Evolutionary conservation across 1,284 basidiomycete genomes (phyloP).

Genomic region (Trichosporon ovoides): DNA sequence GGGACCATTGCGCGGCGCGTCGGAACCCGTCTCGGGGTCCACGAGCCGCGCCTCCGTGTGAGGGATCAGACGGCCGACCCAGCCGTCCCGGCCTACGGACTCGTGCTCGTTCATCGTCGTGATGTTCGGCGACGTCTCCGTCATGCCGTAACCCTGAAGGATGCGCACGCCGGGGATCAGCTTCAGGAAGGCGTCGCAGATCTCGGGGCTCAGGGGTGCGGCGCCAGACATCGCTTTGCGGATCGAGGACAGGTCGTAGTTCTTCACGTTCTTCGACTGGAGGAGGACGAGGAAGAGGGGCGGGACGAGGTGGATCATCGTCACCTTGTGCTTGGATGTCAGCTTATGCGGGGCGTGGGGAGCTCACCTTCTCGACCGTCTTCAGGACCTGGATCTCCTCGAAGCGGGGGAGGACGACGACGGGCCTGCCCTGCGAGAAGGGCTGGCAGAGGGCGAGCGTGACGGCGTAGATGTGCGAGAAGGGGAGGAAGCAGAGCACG

Average conservation of each 20-base stretch:
- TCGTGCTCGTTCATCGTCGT: slow-evolving; percentile 29
- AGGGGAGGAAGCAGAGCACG: slow-evolving; percentile 20
- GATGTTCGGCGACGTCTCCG: slow-evolving; percentile 51
- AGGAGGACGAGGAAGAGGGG: slow-evolving; percentile 64
- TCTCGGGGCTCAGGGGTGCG: slow-evolving; percentile 62
- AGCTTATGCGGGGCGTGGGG: slow-evolving; percentile 55
- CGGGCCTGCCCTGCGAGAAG: slow-evolving; percentile 56
- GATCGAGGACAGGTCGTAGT: slow-evolving; percentile 65
- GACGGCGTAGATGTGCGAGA: slow-evolving; percentile 21
- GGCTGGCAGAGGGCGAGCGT: slow-evolving; percentile 57
- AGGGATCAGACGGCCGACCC: slow-evolving; percentile 67
- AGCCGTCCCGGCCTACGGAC: slow-evolving; percentile 52
- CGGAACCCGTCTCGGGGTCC: slow-evolving; percentile 34
- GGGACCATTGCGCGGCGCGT: slow-evolving; percentile 54
- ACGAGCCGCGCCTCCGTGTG: slow-evolving; percentile 73
- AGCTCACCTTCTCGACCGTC: slow-evolving; percentile 63
- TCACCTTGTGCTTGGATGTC: slow-evolving; percentile 59
- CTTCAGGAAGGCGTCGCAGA: slow-evolving; percentile 29
- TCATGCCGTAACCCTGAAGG: slow-evolving; percentile 50
- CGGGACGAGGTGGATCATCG: slow-evolving; percentile 66
- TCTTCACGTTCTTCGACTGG: slow-evolving; percentile 56
- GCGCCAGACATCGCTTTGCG: slow-evolving; percentile 66
- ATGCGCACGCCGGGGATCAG: slow-evolving; percentile 25
- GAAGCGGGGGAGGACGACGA: slow-evolving; percentile 67
- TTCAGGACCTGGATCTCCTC: slow-evolving; percentile 55